Evolutionary conservation across 441 rosid species (phyloP), one percentile per base, ranked within the genome.

Genomic region (Pelargonium cotyledonis): DNA sequence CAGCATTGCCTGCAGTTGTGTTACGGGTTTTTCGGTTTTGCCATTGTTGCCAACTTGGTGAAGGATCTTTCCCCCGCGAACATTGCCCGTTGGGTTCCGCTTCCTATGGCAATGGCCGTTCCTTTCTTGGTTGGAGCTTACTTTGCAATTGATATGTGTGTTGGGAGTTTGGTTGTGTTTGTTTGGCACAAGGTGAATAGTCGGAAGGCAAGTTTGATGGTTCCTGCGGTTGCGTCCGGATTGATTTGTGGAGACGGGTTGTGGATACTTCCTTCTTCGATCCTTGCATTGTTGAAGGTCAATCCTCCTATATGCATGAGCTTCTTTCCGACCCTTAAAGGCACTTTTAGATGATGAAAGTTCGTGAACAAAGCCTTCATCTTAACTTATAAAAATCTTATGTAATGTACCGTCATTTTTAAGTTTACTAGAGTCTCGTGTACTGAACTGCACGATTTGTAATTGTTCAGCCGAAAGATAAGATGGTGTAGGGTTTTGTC

Each of bases 81-180:
- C 29, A 66, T 84, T 0, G 82, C 92, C 47, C 86, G 87, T 72
- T 94, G 86, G 83, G 65, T 88, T 11, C 98, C 97, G 1, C 87
- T 94, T 1, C 98, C 95, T 5, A 94, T 94, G 95, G 98, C 94
- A 0, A 94, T 94, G 96, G 98, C 96, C 0, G 95, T 94, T 16
- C 98, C 97, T 11, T 91, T 94, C 83, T 83, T 89, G 6, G 95
- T 94, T 0, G 95, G 98, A 8, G 96, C 92, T 4, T 88, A 89
- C 53, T 94, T 94, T 43, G 95, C 99, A 0, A 83, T 94, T 4
- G 99, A 94, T 43, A 91, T 94, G 99, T 85, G 96, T 61, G 70
- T 91, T 21, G 96, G 97, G 68, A 91, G 94, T 65, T 62, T 91
- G 65, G 73, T 89, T 29, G 96, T 94, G 72, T 89, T 84, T 9